Conservation (phyloP, 306 rosid genomes). For the Trifolium repens region DNA sequence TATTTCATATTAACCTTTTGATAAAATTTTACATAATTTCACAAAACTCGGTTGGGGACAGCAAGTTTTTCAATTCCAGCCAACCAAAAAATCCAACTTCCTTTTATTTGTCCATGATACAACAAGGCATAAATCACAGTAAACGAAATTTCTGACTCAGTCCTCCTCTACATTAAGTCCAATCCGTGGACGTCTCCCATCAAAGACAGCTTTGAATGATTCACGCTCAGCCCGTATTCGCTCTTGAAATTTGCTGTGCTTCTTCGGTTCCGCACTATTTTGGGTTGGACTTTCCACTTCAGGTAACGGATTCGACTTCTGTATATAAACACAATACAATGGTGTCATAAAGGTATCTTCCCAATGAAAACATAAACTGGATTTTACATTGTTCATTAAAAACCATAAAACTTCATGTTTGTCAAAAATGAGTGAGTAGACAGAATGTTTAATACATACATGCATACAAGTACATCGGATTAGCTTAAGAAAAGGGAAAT, state of each 20-base stretch:
- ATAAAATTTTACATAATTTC: constrained; percentile 34
- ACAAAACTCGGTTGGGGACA: constrained; percentile 30
- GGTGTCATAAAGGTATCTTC: background rate
- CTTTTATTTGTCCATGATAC: constrained; percentile 30
- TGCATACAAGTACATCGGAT: background rate
- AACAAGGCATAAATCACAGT: constrained; percentile 17
- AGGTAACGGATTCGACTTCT: constrained; percentile 83
- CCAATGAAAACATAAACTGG: constrained; percentile 1
- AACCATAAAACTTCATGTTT: constrained; percentile 2
- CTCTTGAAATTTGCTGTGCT: constrained; percentile 69
- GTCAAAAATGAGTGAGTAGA: constrained; percentile 26
- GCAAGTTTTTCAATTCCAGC: constrained; percentile 29
- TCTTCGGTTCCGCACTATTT: constrained; percentile 51
- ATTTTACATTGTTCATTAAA: constrained; percentile 14
- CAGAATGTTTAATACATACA: constrained; percentile 9
- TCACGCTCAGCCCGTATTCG: constrained; percentile 81
- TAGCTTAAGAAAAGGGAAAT: background rate
- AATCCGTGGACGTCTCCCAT: constrained; percentile 72
- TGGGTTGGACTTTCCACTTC: constrained; percentile 52
- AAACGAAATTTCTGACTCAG: constrained; percentile 40
- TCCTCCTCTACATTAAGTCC: constrained; percentile 79
- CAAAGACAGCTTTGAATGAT: constrained; percentile 88
- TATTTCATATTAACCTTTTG: constrained; percentile 14
- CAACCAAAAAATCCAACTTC: constrained; percentile 31
- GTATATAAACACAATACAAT: constrained; percentile 42